Base-by-base conservation (phyloP, 2,329 filamentous ascomycete genomes). In the Penicillium sp. region DNA sequence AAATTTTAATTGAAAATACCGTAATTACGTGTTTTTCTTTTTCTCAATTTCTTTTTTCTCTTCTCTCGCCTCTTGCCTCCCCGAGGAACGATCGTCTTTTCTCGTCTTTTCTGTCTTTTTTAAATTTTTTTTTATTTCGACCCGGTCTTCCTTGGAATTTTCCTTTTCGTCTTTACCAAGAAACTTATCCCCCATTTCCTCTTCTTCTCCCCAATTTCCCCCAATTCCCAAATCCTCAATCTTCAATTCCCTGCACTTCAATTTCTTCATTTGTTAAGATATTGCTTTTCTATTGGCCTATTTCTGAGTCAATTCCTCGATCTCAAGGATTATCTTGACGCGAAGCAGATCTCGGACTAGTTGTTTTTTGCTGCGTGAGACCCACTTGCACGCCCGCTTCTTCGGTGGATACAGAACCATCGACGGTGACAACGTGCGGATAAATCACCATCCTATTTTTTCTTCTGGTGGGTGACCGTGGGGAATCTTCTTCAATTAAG, bases 341-440 rank as follows among this genome's bases (percentile, higher is more conserved):
- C 70, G 70, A 73, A 72, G 66, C 68, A 70, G 63, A 69, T 70
- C 64, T 71, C 49, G 55, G 67, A 69, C 67, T 68, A 70, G 67
- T 70, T 67, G 68, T 73, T 71, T 66, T 68, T 66, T 69, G 61
- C 63, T 64, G 62, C 64, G 62, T 58, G 56, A 73, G 73, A 75
- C 73, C 73, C 73, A 75, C 73, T 69, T 69, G 57, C 67, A 71
- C 69, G 71, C 70, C 62, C 69, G 69, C 70, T 69, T 72, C 67
- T 62, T 64, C 70, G 68, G 73, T 75, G 73, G 73, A 75, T 74
- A 70, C 72, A 72, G 65, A 70, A 70, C 69, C 70, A 71, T 71
- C 67, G 65, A 69, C 66, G 67, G 62, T 70, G 65, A 73, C 72
- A 73, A 73, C 73, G 71, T 74, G 73, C 73, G 72, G 73, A 74